Percentiles rank a stretch among this genome's conserved stretches.
phyloP scores from a whole-genome alignment of 108 stramenopile species.

The Aurantiochytrium sp. region DNA sequence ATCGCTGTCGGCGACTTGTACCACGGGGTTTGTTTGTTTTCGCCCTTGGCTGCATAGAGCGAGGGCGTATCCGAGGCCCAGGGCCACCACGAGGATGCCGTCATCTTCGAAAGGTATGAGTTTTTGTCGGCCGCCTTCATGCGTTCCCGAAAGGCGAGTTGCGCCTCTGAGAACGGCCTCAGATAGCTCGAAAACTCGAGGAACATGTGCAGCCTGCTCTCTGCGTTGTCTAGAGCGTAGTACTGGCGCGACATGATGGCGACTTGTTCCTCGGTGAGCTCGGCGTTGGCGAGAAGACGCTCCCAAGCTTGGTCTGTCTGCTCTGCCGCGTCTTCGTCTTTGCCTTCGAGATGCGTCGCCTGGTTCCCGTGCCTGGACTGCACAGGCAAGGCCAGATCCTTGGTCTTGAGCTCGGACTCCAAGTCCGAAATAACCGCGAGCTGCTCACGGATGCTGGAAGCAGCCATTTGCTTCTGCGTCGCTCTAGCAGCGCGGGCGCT shows the following conservation, averaged over 20 bases:
- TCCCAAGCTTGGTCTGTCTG: neutral
- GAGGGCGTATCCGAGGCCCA: neutral
- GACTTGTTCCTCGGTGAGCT: neutral
- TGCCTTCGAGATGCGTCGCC: neutral
- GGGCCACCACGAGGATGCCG: neutral
- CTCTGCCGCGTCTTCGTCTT: neutral
- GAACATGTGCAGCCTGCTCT: neutral
- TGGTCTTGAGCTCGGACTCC: neutral
- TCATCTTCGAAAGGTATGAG: too few species aligned
- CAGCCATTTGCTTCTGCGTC: neutral
- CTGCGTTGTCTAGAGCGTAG: neutral
- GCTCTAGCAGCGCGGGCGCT: neutral
- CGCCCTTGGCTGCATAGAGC: too few species aligned
- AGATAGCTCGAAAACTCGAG: constrained; percentile 7
- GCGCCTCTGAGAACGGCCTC: neutral
- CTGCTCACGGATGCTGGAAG: neutral
- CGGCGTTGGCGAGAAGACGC: neutral
- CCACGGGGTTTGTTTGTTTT: too few species aligned
- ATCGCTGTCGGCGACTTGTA: too few species aligned
- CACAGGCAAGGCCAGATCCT: neutral
- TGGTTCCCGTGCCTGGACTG: neutral
- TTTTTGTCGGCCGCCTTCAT: neutral
- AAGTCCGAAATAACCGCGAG: neutral
- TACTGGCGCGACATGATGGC: neutral
- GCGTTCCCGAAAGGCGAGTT: neutral